Base-by-base conservation (phyloP, 495 filamentous ascomycete species). In the Hypoxylon intermedium region DNA sequence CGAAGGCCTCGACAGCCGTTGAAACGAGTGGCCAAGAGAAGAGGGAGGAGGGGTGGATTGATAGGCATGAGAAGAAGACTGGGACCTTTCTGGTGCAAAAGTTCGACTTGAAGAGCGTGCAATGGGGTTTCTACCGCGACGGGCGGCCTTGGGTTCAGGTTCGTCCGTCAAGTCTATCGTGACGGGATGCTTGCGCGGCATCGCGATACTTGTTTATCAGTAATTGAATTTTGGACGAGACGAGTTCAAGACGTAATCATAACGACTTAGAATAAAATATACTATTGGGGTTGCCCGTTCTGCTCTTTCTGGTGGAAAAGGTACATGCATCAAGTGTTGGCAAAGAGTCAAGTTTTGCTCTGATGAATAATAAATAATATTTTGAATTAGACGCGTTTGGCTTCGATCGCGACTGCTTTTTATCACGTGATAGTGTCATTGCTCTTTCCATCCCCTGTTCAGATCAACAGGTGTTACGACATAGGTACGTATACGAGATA, bases 41-140 rank as follows among this genome's bases (percentile, higher is more conserved):
- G 50, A 57, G 30, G 49, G 50, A 62, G 45, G 49, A 62, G 45
- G 49, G 26, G 49, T 6, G 16, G 36, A 41, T 30, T 21, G 46
- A 34, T 36, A 37, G 28, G 20, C 24, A 37, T 42, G 28, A 47
- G 52, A 53, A 47, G 52, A 53, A 62, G 30, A 38, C 49, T 49
- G 58, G 46, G 54, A 58, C 58, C 48, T 44, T 19, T 43, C 19
- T 38, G 50, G 54, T 44, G 15, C 48, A 42, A 18, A 38, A 31
- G 9, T n/a, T 9, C 49, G 48, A 12, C 42, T 49, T 30, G 47
- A 44, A 12, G 42, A 48, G 7, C 19, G 58, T 19, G 50, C 21
- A 60, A 47, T 49, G 56, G 62, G 11, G 60, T 31, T 46, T 37
- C 7, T 33, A 58, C 44, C 36, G 74, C 63, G 58, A 9, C 67